These are phyloP conservation scores for Hamigera avellanea DNA, from an alignment of 495 filamentous ascomycete species.

Conservation along the genomic window DNA sequence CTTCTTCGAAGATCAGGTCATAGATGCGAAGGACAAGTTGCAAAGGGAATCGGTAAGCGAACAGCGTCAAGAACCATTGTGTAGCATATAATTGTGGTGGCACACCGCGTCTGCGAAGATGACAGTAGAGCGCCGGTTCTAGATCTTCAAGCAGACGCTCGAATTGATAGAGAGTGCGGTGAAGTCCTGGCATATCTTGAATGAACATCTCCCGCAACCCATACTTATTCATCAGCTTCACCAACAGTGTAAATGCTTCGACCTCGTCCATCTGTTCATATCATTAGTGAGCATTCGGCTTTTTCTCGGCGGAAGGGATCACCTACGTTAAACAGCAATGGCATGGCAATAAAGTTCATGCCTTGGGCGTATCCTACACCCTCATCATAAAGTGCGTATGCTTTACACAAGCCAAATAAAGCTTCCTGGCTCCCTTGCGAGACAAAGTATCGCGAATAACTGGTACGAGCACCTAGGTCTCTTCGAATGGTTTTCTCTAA, in stretches of 20 bases:
- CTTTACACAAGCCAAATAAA: slow-evolving; percentile 91
- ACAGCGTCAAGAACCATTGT: slow-evolving; percentile 98
- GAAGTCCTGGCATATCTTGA: slow-evolving; percentile 91
- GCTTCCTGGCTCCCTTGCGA: slow-evolving; percentile 86
- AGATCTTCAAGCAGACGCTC: slow-evolving; percentile 89
- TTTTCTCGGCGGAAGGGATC: too few relatives aligned
- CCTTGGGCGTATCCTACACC: slow-evolving; percentile 94
- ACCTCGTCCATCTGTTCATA: slow-evolving; percentile 77
- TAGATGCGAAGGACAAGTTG: slow-evolving; percentile 95
- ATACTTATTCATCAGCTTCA: slow-evolving; percentile 94
- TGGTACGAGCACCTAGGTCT: slow-evolving; percentile 85
- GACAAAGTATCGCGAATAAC: slow-evolving; percentile 87
- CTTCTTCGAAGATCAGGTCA: slow-evolving; percentile 92
- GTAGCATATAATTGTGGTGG: slow-evolving; percentile 91
- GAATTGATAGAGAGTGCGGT: slow-evolving; percentile 88
- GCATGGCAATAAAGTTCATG: slow-evolving; percentile 98
- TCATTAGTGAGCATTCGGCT: too few relatives aligned
- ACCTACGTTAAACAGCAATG: slow-evolving; percentile 87
- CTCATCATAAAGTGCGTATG: slow-evolving; percentile 92
- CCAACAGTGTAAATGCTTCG: slow-evolving; percentile 88
- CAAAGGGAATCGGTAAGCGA: slow-evolving; percentile 94
- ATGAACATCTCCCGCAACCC: slow-evolving; percentile 87
- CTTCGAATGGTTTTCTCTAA: slow-evolving; percentile 85
- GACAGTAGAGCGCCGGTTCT: slow-evolving; percentile 89
- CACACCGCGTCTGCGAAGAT: slow-evolving; percentile 79